A percentile compares a stretch with the other conserved stretches of the same genome.
These are phyloP conservation scores for Luvunga scandens DNA, from an alignment of 345 rosid species.

Conservation along the genomic window DNA sequence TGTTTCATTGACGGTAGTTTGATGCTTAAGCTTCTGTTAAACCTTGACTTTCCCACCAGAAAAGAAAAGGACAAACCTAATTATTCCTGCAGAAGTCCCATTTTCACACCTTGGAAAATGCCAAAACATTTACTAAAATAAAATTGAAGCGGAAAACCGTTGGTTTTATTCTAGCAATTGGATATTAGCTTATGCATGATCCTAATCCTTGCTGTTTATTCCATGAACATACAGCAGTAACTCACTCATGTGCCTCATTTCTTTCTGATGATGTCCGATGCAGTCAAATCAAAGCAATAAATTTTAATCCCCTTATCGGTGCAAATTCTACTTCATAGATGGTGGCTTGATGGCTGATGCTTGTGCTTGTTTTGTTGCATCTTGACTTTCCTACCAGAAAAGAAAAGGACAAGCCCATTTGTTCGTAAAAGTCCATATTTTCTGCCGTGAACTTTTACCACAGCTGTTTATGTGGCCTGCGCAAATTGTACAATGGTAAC, in stretches of 20 bases:
- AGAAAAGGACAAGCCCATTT: conserved; percentile 21
- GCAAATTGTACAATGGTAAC: not conserved
- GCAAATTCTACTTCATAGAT: conserved; percentile 11
- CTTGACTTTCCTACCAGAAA: conserved; percentile 29
- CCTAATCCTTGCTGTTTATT: not conserved
- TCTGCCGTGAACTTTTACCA: not conserved
- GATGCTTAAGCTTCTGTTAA: conserved; percentile 30
- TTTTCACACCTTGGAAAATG: not conserved
- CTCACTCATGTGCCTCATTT: not conserved
- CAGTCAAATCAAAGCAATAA: conserved; percentile 8
- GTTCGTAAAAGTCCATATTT: not conserved
- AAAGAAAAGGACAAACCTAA: conserved; percentile 27
- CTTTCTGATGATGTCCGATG: not conserved
- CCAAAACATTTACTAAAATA: not conserved
- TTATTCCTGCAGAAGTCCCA: not conserved
- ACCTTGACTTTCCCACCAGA: conserved; percentile 31
- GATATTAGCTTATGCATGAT: not conserved
- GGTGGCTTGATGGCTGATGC: conserved; percentile 18
- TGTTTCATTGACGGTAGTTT: conserved; percentile 23
- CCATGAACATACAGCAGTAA: too few species aligned
- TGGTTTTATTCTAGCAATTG: not conserved
- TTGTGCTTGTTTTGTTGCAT: conserved; percentile 26
- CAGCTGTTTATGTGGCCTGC: not conserved
- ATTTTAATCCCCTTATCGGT: not conserved
- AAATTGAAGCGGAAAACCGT: not conserved